Conservation (phyloP, 257 asterid species). For the Orobanche coerulescens region DNA sequence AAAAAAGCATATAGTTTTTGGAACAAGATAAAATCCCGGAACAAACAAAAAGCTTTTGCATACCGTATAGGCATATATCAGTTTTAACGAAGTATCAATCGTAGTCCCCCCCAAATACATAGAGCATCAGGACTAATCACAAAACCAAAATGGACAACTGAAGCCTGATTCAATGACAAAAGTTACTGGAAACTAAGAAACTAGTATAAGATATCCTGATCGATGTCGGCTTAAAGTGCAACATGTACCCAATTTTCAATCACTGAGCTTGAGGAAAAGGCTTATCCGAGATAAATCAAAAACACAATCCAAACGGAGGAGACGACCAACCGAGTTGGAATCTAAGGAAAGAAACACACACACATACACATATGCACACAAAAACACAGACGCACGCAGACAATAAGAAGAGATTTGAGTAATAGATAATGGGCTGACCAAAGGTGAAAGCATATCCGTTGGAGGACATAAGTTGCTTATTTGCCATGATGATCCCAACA, state of each 20-base stretch:
- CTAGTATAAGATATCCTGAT: background rate
- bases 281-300: background rate
- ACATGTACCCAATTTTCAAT: background rate
- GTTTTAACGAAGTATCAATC: background rate
- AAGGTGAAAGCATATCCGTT: constrained; percentile 72
- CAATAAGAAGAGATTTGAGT: background rate
- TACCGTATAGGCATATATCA: background rate
- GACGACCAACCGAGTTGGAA: background rate
- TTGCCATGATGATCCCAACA: constrained; percentile 93
- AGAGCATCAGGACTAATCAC: background rate
- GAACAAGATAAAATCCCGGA: background rate
- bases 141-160: background rate
- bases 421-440: constrained; percentile 39
- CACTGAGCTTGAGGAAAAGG: background rate
- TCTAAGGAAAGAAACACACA: background rate
- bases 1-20: no score
- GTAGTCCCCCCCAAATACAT: constrained; percentile 5
- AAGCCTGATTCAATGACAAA: background rate
- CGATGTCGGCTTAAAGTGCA: constrained; percentile 8
- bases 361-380: no score
- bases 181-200: background rate
- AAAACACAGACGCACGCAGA: no score
- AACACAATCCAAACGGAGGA: background rate
- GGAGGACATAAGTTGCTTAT: constrained; percentile 87
- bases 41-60: background rate